phyloP scores from a whole-genome alignment of 2,329 filamentous ascomycete species.

The Teratosphaeria zuluensis region DNA sequence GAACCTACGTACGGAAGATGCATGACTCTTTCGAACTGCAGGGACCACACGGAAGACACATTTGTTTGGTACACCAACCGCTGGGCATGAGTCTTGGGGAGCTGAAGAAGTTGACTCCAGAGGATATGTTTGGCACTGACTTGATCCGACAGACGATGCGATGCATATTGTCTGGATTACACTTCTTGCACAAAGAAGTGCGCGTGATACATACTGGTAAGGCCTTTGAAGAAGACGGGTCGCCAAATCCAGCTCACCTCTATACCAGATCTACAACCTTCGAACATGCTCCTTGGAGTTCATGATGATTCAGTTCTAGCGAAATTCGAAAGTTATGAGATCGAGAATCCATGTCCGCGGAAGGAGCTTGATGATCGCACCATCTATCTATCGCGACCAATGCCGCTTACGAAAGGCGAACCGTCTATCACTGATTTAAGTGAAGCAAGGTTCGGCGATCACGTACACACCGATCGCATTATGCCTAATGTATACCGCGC shows the following conservation, averaged over 20 bases:
- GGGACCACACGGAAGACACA: conserved; percentile 26
- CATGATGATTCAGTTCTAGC: conserved; percentile 24
- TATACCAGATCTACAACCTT: conserved; percentile 27
- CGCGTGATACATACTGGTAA: conserved; percentile 22
- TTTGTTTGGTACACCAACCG: conserved; percentile 27
- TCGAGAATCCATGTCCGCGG: conserved; percentile 12
- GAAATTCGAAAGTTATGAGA: conserved; percentile 5
- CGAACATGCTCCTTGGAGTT: conserved; percentile 30
- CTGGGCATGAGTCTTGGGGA: conserved; percentile 31
- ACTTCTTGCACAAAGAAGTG: conserved; percentile 19
- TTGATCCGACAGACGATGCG: conserved; percentile 13
- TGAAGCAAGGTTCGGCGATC: conserved; percentile 27
- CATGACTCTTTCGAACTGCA: conserved; percentile 27
- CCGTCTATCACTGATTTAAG: conserved; percentile 29
- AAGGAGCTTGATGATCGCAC: conserved; percentile 20
- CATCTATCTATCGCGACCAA: conserved; percentile 26
- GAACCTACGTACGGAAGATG: background rate
- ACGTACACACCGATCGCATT: conserved; percentile 20
- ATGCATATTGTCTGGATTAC: conserved; percentile 17
- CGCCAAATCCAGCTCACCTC: too few species aligned
- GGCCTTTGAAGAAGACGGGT: background rate
- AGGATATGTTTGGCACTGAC: conserved; percentile 4
- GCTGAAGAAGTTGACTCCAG: conserved; percentile 21
- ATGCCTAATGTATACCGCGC: conserved; percentile 30
- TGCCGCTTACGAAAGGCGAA: conserved; percentile 23